Conservation (phyloP, 345 rosid genomes). For the Nephelium lappaceum region DNA sequence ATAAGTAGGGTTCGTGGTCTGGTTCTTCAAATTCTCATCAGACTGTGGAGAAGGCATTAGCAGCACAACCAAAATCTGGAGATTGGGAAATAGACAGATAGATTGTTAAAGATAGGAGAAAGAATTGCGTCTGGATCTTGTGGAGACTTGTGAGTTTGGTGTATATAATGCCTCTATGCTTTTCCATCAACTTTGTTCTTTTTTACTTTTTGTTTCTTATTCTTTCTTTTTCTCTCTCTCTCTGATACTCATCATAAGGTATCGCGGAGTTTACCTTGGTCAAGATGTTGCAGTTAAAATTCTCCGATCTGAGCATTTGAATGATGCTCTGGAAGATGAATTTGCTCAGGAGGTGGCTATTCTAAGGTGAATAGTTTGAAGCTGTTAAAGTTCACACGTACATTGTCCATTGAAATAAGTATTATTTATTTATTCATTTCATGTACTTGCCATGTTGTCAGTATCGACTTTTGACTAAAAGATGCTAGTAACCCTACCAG, state of each 20-base stretch:
- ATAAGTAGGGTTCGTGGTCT: conserved; percentile 60
- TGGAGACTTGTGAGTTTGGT: conserved; percentile 67
- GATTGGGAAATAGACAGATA: conserved; percentile 64
- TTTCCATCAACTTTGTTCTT: conserved; percentile 12
- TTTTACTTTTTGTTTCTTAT: background rate
- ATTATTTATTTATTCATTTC: background rate
- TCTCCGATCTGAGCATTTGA: conserved; percentile 65
- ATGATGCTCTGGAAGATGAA: conserved; percentile 51
- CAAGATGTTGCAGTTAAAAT: conserved; percentile 76
- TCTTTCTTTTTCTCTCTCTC: background rate
- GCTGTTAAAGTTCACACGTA: conserved; percentile 1
- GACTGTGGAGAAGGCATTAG: conserved; percentile 34
- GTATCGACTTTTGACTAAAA: background rate
- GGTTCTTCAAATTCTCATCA: conserved; percentile 51
- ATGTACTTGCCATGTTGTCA: background rate
- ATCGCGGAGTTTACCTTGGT: conserved; percentile 62
- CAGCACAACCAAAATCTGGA: conserved; percentile 32
- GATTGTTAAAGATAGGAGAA: conserved; percentile 59
- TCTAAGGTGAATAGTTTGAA: conserved; percentile 48
- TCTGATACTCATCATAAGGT: conserved; percentile 39
- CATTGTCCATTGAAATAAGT: background rate
- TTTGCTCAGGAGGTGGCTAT: conserved; percentile 75
- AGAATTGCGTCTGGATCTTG: conserved; percentile 69
- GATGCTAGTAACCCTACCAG: background rate
- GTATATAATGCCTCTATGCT: conserved; percentile 15